Evolutionary conservation across 2,329 filamentous ascomycete species (phyloP), one percentile per base, ranked within the genome.

Genomic region (Verticillium isaacii): DNA sequence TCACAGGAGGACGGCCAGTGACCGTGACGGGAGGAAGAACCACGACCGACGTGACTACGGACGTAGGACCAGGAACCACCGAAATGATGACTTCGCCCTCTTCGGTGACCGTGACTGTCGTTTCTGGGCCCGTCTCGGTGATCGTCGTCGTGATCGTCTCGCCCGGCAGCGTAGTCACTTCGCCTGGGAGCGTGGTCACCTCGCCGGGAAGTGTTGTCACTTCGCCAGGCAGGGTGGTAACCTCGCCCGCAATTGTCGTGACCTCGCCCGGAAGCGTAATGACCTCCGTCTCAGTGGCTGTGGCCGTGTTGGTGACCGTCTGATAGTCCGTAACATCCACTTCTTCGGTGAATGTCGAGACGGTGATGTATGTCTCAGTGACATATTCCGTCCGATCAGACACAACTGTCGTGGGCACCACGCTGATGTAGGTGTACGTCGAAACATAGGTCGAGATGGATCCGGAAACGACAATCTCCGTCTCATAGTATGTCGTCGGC

Each of bases 131-230:
- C 1, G 66, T 66, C 23, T 69, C 66, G 4, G 74, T 73, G 32
- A 75, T 61, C 3, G 74, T 74, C 0, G 74, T 73, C 2, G 73
- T 69, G 14, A 75, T 56, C 0, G 73, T 76, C 23, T 67, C 66
- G 3, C 66, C 70, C 25, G 71, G 70, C 1, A 70, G 56, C 23
- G 67, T 71, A 4, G 66, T 65, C 0, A 67, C 62, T 45, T 63
- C 57, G 6, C 65, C 64, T 11, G 69, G 68, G 0, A 64, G 34
- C 6, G 68, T 68, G 2, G 69, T 34, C 3, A 58, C 50, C 3
- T 65, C 56, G 17, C 54, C 34, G 12, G 66, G 65, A 25, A 67
- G 15, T 0, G 61, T 68, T 0, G 61, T 60, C 34, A 57, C 64
- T 3, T 61, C 62, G 12, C 60, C 58, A 11, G 59, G 61, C 25